Evolutionary conservation across 768 basidiomycete species (phyloP), one percentile per base, ranked within the genome.

Genomic region (Strobilomyces dryophilus): DNA sequence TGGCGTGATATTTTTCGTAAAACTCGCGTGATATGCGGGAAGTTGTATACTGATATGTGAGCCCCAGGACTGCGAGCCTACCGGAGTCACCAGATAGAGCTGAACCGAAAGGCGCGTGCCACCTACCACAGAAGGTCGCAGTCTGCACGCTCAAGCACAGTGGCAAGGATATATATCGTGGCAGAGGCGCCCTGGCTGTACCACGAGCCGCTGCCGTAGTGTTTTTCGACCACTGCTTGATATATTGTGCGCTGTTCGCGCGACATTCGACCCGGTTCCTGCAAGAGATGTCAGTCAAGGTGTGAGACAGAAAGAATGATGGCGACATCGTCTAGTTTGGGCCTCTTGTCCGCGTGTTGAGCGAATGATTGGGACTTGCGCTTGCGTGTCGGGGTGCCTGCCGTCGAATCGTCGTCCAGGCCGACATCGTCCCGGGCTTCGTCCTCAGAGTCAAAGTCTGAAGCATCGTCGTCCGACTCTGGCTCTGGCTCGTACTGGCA

Each of bases 51-150:
- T 99, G 97, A 67, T 84, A 86, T 17, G 97, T 98, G 32, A 98
- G 77, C 40, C 94, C 93, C 43, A 98, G 78, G 58, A 98, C 93
- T 9, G 94, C 92, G 31, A 95, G 79, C 92, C 92, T 94, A 65
- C 12, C 10, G 31, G 0, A 5, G 51, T 56, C 57, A 65, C 21
- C 18, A 52, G 45, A 32, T 18, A 42, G 45, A 12, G 31, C 29
- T 54, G 48, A 43, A 40, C 15, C 27, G 9, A 18, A 29, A 26
- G 44, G 5, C 15, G 35, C 50, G 37, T 35, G 18, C 15, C 29
- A 60, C 76, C 45, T 62, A 93, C 97, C 97, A 99, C 43, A 98
- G 75, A 8, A 95, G 77, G 68, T 98, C 93, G 63, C 93, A 92
- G 68, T 98, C 95, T 11, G 87, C 89, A 32, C 95, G 83, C 62